Evolutionary conservation across 202 grass and related monocot genomes (phyloP).

Genomic region (Dendrocalamus latiflorus): DNA sequence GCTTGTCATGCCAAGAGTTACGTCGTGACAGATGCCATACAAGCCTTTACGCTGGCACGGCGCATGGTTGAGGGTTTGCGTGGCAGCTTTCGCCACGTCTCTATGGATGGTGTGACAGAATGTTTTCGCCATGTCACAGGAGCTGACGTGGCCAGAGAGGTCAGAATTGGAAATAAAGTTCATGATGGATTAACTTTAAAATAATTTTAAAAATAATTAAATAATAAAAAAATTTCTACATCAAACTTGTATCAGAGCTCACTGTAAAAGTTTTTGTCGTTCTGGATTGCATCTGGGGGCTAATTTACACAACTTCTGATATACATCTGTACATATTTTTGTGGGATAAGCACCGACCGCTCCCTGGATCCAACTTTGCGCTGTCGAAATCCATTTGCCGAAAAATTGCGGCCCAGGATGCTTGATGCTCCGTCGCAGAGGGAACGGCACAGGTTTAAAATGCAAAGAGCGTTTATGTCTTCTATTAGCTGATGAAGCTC

Average conservation of each 20-base stretch:
- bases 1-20: no score
- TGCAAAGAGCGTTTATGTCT: slow-evolving; percentile 31
- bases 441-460: neutral
- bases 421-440: neutral
- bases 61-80: fast-evolving
- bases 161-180: no score
- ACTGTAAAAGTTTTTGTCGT: neutral
- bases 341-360: neutral
- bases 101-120: no score
- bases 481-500: slow-evolving; percentile 66
- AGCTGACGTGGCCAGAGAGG: fast-evolving
- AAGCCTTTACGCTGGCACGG: no score
- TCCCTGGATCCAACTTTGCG: neutral
- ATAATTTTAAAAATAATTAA: no score
- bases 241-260: slow-evolving; percentile 12
- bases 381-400: slow-evolving; percentile 5
- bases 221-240: neutral
- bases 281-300: slow-evolving; percentile 15
- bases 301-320: slow-evolving; percentile 46
- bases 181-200: no score
- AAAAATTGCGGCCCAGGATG: neutral
- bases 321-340: slow-evolving; percentile 41
- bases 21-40: no score
- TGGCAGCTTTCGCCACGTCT: no score
- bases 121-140: fast-evolving